Conservation (phyloP, 352 stramenopile genomes). For the Globisporangium orthogonon region DNA sequence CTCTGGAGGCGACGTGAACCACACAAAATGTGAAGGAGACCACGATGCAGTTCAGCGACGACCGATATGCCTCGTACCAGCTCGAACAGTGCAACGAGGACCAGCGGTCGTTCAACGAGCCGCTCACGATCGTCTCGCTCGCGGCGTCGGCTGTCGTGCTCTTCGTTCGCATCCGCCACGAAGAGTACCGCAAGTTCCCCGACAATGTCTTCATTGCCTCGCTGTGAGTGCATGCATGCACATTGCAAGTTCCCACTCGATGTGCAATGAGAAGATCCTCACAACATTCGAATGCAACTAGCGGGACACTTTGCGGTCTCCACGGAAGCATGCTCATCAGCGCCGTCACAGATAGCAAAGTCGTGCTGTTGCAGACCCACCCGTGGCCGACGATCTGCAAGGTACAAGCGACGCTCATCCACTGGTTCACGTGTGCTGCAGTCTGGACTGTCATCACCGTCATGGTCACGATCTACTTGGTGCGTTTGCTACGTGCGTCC, state of each 20-base stretch:
- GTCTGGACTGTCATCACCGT: conserved; percentile 24
- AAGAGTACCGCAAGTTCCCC: conserved; percentile 25
- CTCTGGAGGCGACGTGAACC: too few relatives aligned
- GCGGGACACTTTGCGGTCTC: conserved; percentile 20
- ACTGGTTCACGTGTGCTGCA: conserved; percentile 26
- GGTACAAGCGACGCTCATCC: conserved; percentile 21
- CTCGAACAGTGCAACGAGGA: conserved; percentile 18
- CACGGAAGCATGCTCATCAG: conserved; percentile 26
- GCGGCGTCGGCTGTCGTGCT: conserved; percentile 17
- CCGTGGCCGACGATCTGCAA: conserved; percentile 21
- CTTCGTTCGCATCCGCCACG: conserved; percentile 18
- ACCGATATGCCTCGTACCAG: conserved; percentile 22
- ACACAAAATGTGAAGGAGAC: too few relatives aligned
- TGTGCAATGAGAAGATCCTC: too few relatives aligned
- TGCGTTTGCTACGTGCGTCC: background rate
- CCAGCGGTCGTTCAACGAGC: conserved; percentile 23
- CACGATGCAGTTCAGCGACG: conserved; percentile 13
- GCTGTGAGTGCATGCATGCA: conserved; percentile 13
- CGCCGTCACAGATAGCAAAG: conserved; percentile 18
- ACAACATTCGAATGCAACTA: background rate
- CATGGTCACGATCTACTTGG: conserved; percentile 16
- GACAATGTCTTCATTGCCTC: conserved; percentile 25
- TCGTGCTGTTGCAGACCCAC: conserved; percentile 16
- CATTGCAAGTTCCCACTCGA: too few relatives aligned
- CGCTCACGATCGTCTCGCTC: conserved; percentile 22